Evolutionary conservation across 2,329 filamentous ascomycete genomes (phyloP), one percentile per base, ranked within the genome.

Genomic region (Bertia moriformis): DNA sequence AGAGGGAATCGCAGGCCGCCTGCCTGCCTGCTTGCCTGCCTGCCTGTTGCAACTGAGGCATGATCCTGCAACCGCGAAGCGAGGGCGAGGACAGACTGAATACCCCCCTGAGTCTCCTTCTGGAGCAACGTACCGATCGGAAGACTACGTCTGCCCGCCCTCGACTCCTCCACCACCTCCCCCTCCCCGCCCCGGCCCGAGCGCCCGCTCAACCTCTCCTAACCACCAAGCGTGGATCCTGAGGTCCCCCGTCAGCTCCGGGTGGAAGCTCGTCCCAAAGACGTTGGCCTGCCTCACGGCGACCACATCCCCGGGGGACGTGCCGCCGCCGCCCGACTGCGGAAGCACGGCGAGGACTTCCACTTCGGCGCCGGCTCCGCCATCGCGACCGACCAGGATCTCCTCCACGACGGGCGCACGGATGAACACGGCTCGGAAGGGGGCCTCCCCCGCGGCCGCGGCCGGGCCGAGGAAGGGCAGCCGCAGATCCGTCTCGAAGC

Each of bases 221-320:
- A 98, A 53, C 91, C 91, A 98, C 91, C 91, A 96, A 3, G 74
- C 69, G 58, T 98, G 91, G 51, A 96, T 93, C 41, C 91, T 72
- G 41, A 78, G 66, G 61, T 98, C 91, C 4, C 77, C 73, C 0
- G 89, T 96, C 56, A 98, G 58, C 58, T 98, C 91, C 0, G 91
- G 91, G 51, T 96, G 91, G 54, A 96, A 98, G 51, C 88, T 95
- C 3, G 83, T 95, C 3, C 87, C 91, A 50, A 96, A 82, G 0
- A 94, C 81, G 57, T 95, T 95, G 1, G 82, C 85, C 60, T 96
- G 88, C 46, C 73, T 71, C 22, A 96, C 85, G 0, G 89, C 89
- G 38, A 96, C 78, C 38, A 96, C 89, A 47, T 93, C 83, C 2
- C 80, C 73, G 22, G 22, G 7, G 22, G 22, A 10, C 7, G 22